A percentile compares a stretch with the other conserved stretches of the same genome.
phyloP scores from a whole-genome alignment of 1,284 basidiomycete species.

The Neonothopanus nambi region DNA sequence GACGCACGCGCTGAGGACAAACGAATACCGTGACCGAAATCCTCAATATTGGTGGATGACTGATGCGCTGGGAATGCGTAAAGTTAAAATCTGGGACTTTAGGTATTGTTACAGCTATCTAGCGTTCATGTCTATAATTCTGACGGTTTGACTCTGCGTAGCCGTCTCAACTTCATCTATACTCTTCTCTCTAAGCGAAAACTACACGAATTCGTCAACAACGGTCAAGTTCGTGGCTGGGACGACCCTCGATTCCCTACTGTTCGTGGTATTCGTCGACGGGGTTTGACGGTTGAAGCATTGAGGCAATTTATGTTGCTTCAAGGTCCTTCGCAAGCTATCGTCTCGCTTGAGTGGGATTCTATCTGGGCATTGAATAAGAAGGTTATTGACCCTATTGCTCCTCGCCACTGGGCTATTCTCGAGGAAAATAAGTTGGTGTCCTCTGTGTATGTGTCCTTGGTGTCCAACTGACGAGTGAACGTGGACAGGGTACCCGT shows the following conservation, averaged over 20 bases:
- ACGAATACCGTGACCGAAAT: slow-evolving; percentile 98
- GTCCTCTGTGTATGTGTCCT: not conserved
- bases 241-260: slow-evolving; percentile 99
- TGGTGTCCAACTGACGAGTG: not conserved
- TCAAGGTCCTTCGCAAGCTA: slow-evolving; percentile 94
- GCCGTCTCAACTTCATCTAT: slow-evolving; percentile 96
- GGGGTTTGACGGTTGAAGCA: slow-evolving; percentile 97
- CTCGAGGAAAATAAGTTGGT: slow-evolving; percentile 64
- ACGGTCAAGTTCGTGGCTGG: slow-evolving; percentile 88
- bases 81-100: slow-evolving; percentile 96
- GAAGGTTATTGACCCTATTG: slow-evolving; percentile 94
- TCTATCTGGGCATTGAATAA: slow-evolving; percentile 97
- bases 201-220: slow-evolving; percentile 94
- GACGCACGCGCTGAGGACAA: slow-evolving; percentile 97
- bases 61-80: slow-evolving; percentile 77
- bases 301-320: slow-evolving; percentile 95
- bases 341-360: slow-evolving; percentile 98
- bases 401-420: slow-evolving; percentile 90
- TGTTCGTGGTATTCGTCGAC: slow-evolving; percentile 92
- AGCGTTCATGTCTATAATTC: slow-evolving; percentile 2
- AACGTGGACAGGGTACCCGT: slow-evolving; percentile 68
- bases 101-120: slow-evolving; percentile 48
- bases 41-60: slow-evolving; percentile 99
- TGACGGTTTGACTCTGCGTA: slow-evolving; percentile 35
- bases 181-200: slow-evolving; percentile 98